Percentiles rank a stretch among this genome's conserved stretches.
These are phyloP conservation scores for Esteya vermicola DNA, from an alignment of 2,329 filamentous ascomycete species.

Conservation along the genomic window DNA sequence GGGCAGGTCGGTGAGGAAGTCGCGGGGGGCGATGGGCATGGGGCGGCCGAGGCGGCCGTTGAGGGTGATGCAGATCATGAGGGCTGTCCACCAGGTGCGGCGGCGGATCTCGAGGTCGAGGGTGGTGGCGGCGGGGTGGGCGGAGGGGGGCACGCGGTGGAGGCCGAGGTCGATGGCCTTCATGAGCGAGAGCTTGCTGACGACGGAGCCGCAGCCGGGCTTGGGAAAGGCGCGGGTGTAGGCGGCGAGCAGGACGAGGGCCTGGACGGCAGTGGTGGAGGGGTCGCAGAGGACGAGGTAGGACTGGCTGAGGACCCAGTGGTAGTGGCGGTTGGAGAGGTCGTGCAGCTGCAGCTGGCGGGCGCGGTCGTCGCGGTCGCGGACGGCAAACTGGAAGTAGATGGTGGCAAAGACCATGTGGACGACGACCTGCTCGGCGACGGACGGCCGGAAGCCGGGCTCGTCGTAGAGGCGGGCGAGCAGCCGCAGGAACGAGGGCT, in stretches of 20 bases:
- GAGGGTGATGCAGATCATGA: conserved; percentile 52
- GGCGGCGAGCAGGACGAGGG: conserved; percentile 54
- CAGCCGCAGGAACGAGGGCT: conserved; percentile 54
- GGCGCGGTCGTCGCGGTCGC: conserved; percentile 45
- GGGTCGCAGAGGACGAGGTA: conserved; percentile 48
- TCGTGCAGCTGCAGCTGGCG: conserved; percentile 42
- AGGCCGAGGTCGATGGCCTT: conserved; percentile 62
- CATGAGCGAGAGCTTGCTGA: conserved; percentile 49
- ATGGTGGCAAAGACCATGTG: conserved; percentile 72
- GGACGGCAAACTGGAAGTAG: conserved; percentile 60
- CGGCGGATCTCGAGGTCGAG: conserved; percentile 65
- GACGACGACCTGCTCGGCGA: conserved; percentile 53
- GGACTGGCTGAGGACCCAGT: conserved; percentile 57
- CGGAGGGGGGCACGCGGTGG: conserved; percentile 50
- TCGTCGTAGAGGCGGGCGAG: conserved; percentile 58
- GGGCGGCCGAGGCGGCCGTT: conserved; percentile 65
- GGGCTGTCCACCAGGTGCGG: conserved; percentile 61
- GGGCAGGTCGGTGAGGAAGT: conserved; percentile 69
- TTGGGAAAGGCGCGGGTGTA: conserved; percentile 69
- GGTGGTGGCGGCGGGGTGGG: conserved; percentile 29
- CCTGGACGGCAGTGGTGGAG: conserved; percentile 55
- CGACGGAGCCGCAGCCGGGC: conserved; percentile 57
- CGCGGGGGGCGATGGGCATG: conserved; percentile 58
- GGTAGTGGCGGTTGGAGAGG: conserved; percentile 63
- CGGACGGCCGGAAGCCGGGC: conserved; percentile 42